Base-by-base conservation (phyloP, 2,329 filamentous ascomycete species). In the Neonectria hederae region DNA sequence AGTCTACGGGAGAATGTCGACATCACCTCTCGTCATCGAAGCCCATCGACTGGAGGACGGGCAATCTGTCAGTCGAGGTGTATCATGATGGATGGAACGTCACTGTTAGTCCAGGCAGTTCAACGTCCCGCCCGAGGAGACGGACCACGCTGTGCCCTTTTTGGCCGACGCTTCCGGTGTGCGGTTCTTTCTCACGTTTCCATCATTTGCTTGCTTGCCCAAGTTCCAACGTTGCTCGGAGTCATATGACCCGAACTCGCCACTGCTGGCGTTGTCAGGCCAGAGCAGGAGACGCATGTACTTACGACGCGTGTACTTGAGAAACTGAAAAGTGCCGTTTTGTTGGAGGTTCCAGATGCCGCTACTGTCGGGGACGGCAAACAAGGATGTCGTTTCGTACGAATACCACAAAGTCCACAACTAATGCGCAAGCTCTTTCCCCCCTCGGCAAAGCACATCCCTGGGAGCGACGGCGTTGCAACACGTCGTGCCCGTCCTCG, bases 11-110 rank as follows among this genome's bases (percentile, higher is more conserved):
- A 48, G 28, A n/a, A 26, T 32, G 35, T 54, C 49, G 43, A 55
- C 35, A 46, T 51, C 22, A 9, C 49, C 24, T 30, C 26, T 63
- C 61, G 51, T 42, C 30, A 63, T 55, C 45, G 22, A 24, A 14
- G 30, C 14, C 24, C 28, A 28, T 24, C 51, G 24, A 59, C 32
- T 65, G 54, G 61, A 43, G 43, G 48, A 45, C 28, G 53, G 22
- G 11, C n/a, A 59, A 26, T 19, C 28, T 54, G 60, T 32, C 19
- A 43, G 54, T 46, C 38, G 14, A 54, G 28, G 51, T 54, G 59
- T 49, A 53, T 63, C 62, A 21, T 57, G 62, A 59, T 60, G 65
- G 55, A 67, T 67, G 65, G 62, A 67, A 67, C 65, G 65, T 67
- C 65, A 65, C 63, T 26, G 59, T 46, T 40, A 8, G 35, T n/a